Evolutionary conservation across 148 eudicot species (phyloP).

Genomic region (Amaranthus cruentus): DNA sequence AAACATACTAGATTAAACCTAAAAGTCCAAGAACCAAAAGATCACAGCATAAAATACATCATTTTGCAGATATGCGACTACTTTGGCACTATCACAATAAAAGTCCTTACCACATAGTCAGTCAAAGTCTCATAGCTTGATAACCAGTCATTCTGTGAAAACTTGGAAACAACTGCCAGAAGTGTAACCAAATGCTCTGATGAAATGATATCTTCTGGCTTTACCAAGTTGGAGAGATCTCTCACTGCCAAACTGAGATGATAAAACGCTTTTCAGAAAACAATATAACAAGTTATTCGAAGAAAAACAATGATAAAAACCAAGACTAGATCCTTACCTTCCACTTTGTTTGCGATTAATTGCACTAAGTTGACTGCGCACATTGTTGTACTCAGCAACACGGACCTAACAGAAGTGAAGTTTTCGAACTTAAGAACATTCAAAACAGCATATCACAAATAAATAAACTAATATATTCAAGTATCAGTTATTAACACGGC

Average conservation of each 20-base stretch:
- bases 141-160: constrained; percentile 96
- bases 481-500: neutral
- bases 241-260: constrained; percentile 87
- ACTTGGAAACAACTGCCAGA: constrained; percentile 83
- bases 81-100: constrained; percentile 2
- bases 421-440: constrained; percentile 3
- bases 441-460: neutral
- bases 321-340: constrained; percentile 44
- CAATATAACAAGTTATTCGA: constrained; percentile 2
- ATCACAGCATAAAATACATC: neutral
- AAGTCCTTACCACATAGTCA: constrained; percentile 68
- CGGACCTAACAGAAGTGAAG: constrained; percentile 54
- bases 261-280: constrained; percentile 23
- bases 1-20: neutral
- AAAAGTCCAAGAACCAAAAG: neutral
- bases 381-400: constrained; percentile 90
- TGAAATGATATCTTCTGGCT: constrained; percentile 68
- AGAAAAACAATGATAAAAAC: neutral
- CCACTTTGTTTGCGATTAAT: constrained; percentile 96
- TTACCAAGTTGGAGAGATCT: constrained; percentile 88
- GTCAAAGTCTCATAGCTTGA: constrained; percentile 91
- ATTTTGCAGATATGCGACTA: neutral
- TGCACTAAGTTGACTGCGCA: constrained; percentile 94
- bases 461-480: neutral
- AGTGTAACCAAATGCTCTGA: constrained; percentile 94